These are phyloP conservation scores for Alnus rubra DNA, from an alignment of 306 rosid species.

Conservation along the genomic window DNA sequence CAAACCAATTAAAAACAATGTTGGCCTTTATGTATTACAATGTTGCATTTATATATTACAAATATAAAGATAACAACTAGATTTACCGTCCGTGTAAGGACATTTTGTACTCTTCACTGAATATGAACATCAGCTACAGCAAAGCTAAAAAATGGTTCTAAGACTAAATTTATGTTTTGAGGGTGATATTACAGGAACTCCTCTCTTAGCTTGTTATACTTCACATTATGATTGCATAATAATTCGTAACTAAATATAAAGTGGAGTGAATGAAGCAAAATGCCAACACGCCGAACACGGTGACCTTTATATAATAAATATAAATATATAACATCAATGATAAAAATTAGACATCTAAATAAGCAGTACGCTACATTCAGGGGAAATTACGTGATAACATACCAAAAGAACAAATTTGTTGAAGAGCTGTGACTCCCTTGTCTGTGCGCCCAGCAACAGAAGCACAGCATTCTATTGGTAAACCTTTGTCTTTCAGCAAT, in stretches of 20 bases:
- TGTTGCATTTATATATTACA: neutral
- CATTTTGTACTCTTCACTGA: neutral
- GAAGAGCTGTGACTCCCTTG: constrained; percentile 93
- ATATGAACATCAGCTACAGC: neutral
- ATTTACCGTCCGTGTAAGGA: too few relatives aligned
- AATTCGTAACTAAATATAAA: neutral
- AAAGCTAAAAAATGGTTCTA: constrained; percentile 5
- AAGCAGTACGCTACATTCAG: neutral
- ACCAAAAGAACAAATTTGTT: constrained; percentile 93
- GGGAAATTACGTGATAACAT: constrained; percentile 34
- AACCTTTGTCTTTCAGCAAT: constrained; percentile 61
- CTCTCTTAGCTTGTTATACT: constrained; percentile 11
- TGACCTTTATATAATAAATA: neutral
- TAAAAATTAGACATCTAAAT: neutral
- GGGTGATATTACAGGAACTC: neutral
- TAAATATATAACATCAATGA: neutral
- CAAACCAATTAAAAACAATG: too few relatives aligned
- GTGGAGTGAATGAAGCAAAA: neutral
- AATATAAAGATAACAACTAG: neutral
- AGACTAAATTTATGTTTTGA: neutral
- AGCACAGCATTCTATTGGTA: constrained; percentile 74
- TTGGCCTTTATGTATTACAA: neutral
- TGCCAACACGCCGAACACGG: neutral
- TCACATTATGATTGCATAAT: constrained; percentile 11
- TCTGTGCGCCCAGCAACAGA: constrained; percentile 96